Conservation (phyloP, 441 rosid genomes). For the Pelargonium citronellum region DNA sequence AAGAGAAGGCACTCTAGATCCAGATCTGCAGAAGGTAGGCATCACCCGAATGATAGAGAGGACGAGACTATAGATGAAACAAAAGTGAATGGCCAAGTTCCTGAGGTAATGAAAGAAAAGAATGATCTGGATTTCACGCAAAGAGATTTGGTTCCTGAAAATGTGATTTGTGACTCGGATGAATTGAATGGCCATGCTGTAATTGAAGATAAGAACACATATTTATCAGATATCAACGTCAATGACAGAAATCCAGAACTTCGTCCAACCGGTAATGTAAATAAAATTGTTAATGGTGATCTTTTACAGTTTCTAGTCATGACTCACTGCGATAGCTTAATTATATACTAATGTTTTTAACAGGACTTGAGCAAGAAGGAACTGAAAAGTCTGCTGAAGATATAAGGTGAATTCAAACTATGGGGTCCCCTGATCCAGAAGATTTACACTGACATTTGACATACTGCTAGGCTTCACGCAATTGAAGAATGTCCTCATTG, state of each 20-base stretch:
- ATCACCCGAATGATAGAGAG: constrained; percentile 25
- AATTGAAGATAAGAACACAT: constrained; percentile 21
- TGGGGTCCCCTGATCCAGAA: constrained; percentile 10
- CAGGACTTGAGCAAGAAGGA: constrained; percentile 30
- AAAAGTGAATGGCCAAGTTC: constrained; percentile 14
- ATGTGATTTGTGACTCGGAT: constrained; percentile 26
- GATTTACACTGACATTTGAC: constrained; percentile 15
- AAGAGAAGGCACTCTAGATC: constrained; percentile 12
- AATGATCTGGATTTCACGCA: constrained; percentile 19
- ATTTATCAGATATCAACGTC: constrained; percentile 10
- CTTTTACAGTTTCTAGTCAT: constrained; percentile 14
- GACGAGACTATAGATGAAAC: constrained; percentile 26
- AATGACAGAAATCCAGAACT: constrained; percentile 20
- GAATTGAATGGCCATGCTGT: constrained; percentile 24
- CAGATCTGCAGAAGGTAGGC: constrained; percentile 10
- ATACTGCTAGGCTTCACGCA: constrained; percentile 8
- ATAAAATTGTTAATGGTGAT: not conserved
- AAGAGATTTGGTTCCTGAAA: constrained; percentile 25
- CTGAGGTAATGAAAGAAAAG: constrained; percentile 18
- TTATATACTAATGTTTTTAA: constrained; percentile 10
- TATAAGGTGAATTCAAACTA: constrained; percentile 19
- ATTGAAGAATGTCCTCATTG: constrained; percentile 13
- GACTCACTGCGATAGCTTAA: constrained; percentile 6
- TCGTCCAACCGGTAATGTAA: constrained; percentile 25
- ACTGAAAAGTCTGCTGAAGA: constrained; percentile 11